These are phyloP conservation scores for Nicotiana obtusifolia DNA, from an alignment of 257 asterid genomes.

Conservation along the genomic window DNA sequence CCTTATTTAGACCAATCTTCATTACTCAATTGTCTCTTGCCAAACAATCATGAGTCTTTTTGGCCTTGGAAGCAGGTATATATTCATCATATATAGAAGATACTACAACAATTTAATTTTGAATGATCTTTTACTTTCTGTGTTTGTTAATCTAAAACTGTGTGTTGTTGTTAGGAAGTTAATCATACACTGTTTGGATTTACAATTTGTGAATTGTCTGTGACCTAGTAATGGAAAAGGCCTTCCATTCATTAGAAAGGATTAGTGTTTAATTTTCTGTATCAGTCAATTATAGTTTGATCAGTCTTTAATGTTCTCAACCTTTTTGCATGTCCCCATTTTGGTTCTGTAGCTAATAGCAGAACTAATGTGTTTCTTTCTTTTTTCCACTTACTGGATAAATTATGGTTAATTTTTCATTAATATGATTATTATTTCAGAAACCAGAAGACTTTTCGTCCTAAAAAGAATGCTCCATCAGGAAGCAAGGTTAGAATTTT, in stretches of 20 bases:
- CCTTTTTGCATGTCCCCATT: neutral
- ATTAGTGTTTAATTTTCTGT: neutral
- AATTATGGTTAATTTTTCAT: too few species aligned
- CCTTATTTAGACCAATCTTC: neutral
- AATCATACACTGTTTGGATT: neutral
- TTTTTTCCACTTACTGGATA: neutral
- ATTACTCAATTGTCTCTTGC: neutral
- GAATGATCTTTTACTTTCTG: neutral
- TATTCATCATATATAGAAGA: too few species aligned
- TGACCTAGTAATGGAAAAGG: too few species aligned
- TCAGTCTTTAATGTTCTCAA: neutral
- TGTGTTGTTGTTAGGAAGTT: neutral
- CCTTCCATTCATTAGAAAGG: neutral
- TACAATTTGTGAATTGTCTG: neutral
- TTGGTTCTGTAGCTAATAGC: neutral
- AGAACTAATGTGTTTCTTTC: neutral
- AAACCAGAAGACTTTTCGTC: slow-evolving; percentile 91
- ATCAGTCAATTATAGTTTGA: neutral
- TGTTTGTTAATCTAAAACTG: neutral
- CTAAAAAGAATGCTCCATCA: slow-evolving; percentile 89
- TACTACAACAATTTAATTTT: neutral
- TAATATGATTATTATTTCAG: slow-evolving; percentile 37
- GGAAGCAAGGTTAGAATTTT: slow-evolving; percentile 64
- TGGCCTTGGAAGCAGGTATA: slow-evolving; percentile 48
- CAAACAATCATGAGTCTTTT: slow-evolving; percentile 35